A percentile compares a stretch with the other conserved stretches of the same genome.
These are phyloP conservation scores for Lentithecium fluviatile DNA, from an alignment of 495 filamentous ascomycete species.

Conservation along the genomic window DNA sequence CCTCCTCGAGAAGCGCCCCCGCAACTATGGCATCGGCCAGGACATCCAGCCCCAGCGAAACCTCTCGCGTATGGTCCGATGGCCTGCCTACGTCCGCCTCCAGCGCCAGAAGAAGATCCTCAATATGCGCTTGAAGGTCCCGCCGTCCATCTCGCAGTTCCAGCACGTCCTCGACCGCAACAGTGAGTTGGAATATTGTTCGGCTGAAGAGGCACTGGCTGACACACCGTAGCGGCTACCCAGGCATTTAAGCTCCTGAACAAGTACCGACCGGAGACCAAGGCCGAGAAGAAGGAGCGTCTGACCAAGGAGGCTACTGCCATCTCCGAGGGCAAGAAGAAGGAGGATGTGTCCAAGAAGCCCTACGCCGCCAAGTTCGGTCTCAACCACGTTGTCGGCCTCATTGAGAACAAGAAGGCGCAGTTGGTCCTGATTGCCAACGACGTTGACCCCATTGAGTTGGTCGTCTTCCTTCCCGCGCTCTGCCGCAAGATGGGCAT, in stretches of 20 bases:
- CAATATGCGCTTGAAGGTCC: constrained; percentile 97
- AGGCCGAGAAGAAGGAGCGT: constrained; percentile 99
- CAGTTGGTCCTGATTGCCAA: constrained; percentile 96
- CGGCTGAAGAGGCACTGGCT: not conserved
- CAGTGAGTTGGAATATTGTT: constrained; percentile 41
- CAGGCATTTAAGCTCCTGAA: constrained; percentile 97
- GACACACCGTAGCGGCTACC: constrained; percentile 58
- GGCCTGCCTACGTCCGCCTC: constrained; percentile 89
- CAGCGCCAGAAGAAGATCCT: constrained; percentile 99
- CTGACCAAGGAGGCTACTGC: constrained; percentile 96
- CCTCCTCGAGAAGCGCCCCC: constrained; percentile 93
- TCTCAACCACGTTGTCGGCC: constrained; percentile 98
- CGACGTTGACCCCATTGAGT: constrained; percentile 99
- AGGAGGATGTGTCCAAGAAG: constrained; percentile 99
- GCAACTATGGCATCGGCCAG: constrained; percentile 99
- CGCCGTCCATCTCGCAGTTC: constrained; percentile 97
- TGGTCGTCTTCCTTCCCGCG: constrained; percentile 98
- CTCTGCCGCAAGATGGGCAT: constrained; percentile 99
- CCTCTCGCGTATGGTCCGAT: constrained; percentile 98
- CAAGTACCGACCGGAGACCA: constrained; percentile 99
- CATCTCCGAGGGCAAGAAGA: constrained; percentile 97
- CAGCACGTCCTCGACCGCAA: constrained; percentile 96
- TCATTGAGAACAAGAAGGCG: constrained; percentile 99
- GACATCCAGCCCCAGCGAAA: constrained; percentile 97
- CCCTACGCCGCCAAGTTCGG: constrained; percentile 99